phyloP scores from a whole-genome alignment of 192 early-diverging fungal genomes.

The Coemansia javaensis region DNA sequence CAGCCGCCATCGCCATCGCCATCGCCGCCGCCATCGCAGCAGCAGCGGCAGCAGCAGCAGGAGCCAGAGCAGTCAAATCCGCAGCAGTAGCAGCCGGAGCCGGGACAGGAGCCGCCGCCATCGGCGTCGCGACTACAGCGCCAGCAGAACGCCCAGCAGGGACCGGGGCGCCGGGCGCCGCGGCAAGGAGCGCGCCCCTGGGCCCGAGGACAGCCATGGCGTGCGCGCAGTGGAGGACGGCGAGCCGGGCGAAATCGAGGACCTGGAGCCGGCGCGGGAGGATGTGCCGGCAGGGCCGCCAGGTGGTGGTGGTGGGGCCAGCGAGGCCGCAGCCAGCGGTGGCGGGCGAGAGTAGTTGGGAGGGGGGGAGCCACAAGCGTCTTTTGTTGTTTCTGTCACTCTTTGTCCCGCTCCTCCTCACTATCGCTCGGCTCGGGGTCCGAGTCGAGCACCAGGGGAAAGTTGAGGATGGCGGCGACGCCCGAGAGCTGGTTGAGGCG shows the following conservation, averaged over 20 bases:
- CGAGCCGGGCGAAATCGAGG: slow-evolving; percentile 49
- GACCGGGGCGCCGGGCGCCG: too few relatives aligned
- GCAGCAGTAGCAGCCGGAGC: slow-evolving; percentile 5
- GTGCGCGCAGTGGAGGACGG: slow-evolving; percentile 21
- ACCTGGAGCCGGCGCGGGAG: slow-evolving; percentile 6
- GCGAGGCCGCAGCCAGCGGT: too few relatives aligned
- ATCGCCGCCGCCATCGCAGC: slow-evolving; percentile 1
- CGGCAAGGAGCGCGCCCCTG: not conserved
- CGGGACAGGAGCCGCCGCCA: not conserved
- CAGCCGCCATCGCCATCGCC: not conserved
- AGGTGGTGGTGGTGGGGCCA: not conserved
- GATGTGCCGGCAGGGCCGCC: not conserved
- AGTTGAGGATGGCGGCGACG: slow-evolving; percentile 88
- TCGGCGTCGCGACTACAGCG: too few relatives aligned
- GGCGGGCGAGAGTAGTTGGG: not conserved
- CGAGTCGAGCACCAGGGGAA: slow-evolving; percentile 83
- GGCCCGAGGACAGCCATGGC: not conserved
- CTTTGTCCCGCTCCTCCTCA: too few relatives aligned
- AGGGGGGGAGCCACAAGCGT: not conserved
- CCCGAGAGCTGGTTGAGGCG: slow-evolving; percentile 92
- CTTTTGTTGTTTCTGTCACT: not conserved
- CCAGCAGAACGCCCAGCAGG: too few relatives aligned
- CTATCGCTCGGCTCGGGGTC: slow-evolving; percentile 46
- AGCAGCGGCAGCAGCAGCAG: not conserved
- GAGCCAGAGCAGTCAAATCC: too few relatives aligned